Base-by-base conservation (phyloP, 2,329 filamentous ascomycete species). In the Verticillium nonalfalfae region DNA sequence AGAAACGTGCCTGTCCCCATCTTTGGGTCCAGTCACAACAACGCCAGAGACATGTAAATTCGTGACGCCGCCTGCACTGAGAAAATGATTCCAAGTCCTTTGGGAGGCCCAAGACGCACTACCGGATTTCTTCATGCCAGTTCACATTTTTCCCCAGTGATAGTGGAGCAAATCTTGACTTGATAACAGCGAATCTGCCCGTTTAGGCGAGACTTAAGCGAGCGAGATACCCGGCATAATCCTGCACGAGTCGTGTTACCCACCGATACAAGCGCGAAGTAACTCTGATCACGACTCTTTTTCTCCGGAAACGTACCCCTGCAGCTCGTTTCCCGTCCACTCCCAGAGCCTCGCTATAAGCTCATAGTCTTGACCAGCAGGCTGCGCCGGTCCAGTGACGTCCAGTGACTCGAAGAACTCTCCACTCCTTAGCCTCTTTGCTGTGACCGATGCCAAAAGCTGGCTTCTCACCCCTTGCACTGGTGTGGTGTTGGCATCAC, bases 361-460 rank as follows among this genome's bases (percentile, higher is more conserved):
- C 26, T 33, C 33, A 34, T 34, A 18, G n/a, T 54, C 50, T 15
- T 9, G 9, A 7, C n/a, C 50, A 7, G 26, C 6, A 52, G 45
- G 45, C 18, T 50, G 45, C 45, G 5, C 45, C 21, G 13, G 21
- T 5, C 54, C 26, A 7, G 4, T n/a, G 13, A 34, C 14, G 3
- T 73, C 75, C 3, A 76, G 68, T 0, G 73, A 73, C 57, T 68
- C 64, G 62, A 77, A 77, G 60, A 72, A 75, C 59, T 59, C 66
- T 1, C 74, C 74, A 35, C 60, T 71, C 33, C 61, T 67, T 0
- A 74, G 69, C n/a, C 72, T 70, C 5, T 67, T 66, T 3, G 71
- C 65, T 6, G 18, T 52, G n/a, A 73, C 72, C 1, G 73, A 70
- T 13, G 75, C 77, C 78, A 78, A 80, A 3, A 81, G 68, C 67